Base-by-base conservation (phyloP, 2,329 filamentous ascomycete species). In the Paracorniculantispora psalliotae region DNA sequence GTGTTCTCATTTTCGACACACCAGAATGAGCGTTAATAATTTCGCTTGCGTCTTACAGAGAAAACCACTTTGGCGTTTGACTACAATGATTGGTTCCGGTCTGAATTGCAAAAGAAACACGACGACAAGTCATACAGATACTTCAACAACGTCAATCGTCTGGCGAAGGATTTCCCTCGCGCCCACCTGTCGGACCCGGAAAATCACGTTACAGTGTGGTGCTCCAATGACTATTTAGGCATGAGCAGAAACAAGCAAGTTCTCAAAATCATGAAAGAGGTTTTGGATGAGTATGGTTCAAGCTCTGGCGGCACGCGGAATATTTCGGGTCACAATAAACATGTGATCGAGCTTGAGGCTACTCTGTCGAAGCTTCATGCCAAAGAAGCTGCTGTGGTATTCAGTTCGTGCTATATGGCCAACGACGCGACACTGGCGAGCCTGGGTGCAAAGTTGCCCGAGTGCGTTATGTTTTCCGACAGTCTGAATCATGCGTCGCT, bases 91-190 rank as follows among this genome's bases (percentile, higher is more conserved):
- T 99, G 96, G 76, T 99, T 97, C 77, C 78, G 87, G 64, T 79
- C 79, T 61, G 93, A 99, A 74, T 77, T 99, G 66, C 91, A 96
- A 67, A 97, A 97, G 84, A 99, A 99, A 80, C 94, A 96, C 83
- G 92, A 96, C 81, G 94, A 99, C 82, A 97, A 96, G 79, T 96
- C 92, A 56, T 99, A 99, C 80, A 91, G 94, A 70, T 97, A 97
- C 80, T 99, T 99, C 81, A 99, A 99, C 83, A 99, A 97, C 80
- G 97, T 99, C 85, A 99, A 99, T 72, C 92, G 94, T 37, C 82
- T 99, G 62, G 94, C 94, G 64, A 91, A 94, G 77, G 91, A 97
- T 64, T 99, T 99, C 64, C 94, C 94, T 28, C 90, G 89, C 64
- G 94, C 94, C 48, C 94, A 99, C 74, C 96, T 94, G 81, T 83